Evolutionary conservation across 139 green algal species (phyloP).

Genomic region (Coelastrella sp.): DNA sequence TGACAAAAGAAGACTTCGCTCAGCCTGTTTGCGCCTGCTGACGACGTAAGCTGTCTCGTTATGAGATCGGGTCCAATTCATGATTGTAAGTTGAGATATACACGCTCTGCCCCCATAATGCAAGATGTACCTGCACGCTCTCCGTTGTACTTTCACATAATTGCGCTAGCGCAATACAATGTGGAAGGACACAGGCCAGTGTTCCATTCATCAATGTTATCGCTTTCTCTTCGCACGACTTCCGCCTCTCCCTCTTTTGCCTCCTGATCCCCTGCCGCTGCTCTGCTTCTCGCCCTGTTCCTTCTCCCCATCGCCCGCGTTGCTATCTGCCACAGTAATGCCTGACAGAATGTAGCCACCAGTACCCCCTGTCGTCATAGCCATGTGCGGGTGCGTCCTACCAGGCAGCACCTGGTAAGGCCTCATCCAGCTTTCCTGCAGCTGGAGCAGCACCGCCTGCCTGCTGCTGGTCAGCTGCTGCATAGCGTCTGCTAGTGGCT

Average conservation of each 20-base stretch:
- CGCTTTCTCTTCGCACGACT: background rate
- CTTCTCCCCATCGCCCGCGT: background rate
- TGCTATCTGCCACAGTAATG: conserved; percentile 53
- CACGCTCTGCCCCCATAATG: too few species aligned
- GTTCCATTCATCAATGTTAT: background rate
- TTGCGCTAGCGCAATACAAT: too few species aligned
- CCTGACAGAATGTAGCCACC: conserved; percentile 88
- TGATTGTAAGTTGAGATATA: too few species aligned
- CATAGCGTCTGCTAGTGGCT: conserved; percentile 81
- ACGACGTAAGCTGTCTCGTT: too few species aligned
- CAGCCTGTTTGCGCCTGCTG: too few species aligned
- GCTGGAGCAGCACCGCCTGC: conserved; percentile 67
- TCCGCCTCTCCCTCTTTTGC: conserved; percentile 4
- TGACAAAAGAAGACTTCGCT: too few species aligned
- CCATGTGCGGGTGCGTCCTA: conserved; percentile 89
- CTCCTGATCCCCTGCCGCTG: background rate
- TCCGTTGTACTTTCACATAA: too few species aligned
- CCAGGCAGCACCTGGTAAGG: conserved; percentile 87
- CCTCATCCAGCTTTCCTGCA: conserved; percentile 84
- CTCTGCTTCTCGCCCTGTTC: background rate
- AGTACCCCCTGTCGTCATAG: conserved; percentile 70
- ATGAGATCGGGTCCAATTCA: too few species aligned
- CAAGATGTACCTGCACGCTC: too few species aligned
- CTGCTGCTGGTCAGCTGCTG: conserved; percentile 39
- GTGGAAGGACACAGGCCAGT: too few species aligned